Evolutionary conservation across 177 flowering plant genomes (phyloP).

Genomic region (Vitis hybrid): DNA sequence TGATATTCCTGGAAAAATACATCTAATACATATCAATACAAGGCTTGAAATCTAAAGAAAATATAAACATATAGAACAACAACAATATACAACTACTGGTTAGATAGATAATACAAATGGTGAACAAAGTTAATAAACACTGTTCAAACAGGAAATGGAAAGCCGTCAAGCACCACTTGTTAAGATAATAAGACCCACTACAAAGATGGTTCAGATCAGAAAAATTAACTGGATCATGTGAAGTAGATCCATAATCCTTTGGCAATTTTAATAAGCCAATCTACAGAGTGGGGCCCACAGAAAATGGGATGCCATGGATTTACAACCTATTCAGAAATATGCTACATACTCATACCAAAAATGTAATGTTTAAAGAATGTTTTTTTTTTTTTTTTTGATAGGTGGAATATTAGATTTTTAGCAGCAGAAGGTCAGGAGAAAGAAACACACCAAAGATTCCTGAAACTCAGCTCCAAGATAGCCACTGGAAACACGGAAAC

Average conservation of each 20-base stretch:
- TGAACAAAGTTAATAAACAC: too few relatives aligned
- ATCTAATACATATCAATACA: neutral
- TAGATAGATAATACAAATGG: neutral
- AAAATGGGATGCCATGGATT: neutral
- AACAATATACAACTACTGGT: neutral
- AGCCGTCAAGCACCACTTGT: neutral
- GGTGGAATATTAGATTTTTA: too few relatives aligned
- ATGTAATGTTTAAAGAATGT: neutral
- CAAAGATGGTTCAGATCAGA: too few relatives aligned
- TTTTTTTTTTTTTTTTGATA: too few relatives aligned
- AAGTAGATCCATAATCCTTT: neutral
- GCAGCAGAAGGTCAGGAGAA: neutral
- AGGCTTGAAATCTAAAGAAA: conserved; percentile 3
- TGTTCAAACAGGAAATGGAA: neutral
- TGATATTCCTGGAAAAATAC: conserved; percentile 47
- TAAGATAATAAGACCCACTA: neutral
- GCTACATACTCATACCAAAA: neutral
- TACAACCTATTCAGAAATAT: neutral
- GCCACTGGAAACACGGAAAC: conserved; percentile 81
- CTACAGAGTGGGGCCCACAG: neutral
- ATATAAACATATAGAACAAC: neutral
- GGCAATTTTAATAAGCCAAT: neutral
- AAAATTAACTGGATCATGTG: neutral
- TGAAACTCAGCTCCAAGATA: conserved; percentile 93
- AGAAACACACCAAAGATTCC: conserved; percentile 63